phyloP scores from a whole-genome alignment of 768 basidiomycete genomes.

The Mycena kentingensis region DNA sequence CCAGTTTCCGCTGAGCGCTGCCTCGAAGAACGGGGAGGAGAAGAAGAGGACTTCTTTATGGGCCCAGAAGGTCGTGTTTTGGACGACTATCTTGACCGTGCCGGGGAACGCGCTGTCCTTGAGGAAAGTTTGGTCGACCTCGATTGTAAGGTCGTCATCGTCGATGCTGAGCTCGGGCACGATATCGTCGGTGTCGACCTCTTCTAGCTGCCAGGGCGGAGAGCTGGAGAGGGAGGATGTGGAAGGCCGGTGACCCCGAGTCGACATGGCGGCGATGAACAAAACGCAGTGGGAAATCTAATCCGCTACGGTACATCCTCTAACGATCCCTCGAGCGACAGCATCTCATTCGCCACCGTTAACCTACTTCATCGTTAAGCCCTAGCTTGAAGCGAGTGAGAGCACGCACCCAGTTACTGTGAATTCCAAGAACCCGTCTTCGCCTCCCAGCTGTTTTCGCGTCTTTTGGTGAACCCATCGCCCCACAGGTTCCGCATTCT shows the following conservation, averaged over 20 bases:
- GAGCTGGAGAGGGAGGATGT: slow-evolving; percentile 82
- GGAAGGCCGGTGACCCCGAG: slow-evolving; percentile 73
- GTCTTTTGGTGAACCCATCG: slow-evolving; percentile 80
- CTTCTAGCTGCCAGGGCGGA: slow-evolving; percentile 79
- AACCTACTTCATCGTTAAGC: slow-evolving; percentile 48
- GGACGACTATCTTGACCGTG: slow-evolving; percentile 88
- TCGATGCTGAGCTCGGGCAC: slow-evolving; percentile 69
- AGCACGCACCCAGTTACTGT: slow-evolving; percentile 81
- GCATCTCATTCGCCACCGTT: slow-evolving; percentile 90
- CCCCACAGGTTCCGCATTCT: slow-evolving; percentile 60
- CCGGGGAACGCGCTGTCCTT: slow-evolving; percentile 71
- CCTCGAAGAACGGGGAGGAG: slow-evolving; percentile 94
- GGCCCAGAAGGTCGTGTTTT: slow-evolving; percentile 89
- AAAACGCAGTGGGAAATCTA: slow-evolving; percentile 73
- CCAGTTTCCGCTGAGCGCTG: slow-evolving; percentile 89
- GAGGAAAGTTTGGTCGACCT: slow-evolving; percentile 79
- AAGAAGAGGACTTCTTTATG: slow-evolving; percentile 92
- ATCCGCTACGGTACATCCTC: slow-evolving; percentile 68
- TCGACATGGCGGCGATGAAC: slow-evolving; percentile 87
- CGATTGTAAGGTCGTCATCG: slow-evolving; percentile 70
- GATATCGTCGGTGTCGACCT: slow-evolving; percentile 68
- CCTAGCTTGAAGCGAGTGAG: neutral
- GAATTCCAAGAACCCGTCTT: slow-evolving; percentile 70
- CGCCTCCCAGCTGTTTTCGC: slow-evolving; percentile 67
- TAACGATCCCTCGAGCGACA: slow-evolving; percentile 84